phyloP scores from a whole-genome alignment of 1,284 basidiomycete species.

The Irpex lacteus region DNA sequence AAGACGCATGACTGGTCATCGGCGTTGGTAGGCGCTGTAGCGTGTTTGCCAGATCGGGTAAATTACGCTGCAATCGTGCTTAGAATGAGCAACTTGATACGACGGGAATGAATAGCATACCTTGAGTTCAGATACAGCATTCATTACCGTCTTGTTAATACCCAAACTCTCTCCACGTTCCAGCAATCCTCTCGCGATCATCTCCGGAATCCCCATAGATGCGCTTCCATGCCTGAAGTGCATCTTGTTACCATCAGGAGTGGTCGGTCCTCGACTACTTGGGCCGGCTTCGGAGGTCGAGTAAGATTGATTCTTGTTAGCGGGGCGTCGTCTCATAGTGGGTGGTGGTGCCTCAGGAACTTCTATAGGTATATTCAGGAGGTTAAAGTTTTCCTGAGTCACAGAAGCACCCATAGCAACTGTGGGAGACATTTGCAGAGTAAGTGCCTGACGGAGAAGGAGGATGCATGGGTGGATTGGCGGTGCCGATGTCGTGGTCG shows the following conservation, averaged over 20 bases:
- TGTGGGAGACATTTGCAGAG: conserved; percentile 71
- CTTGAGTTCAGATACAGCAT: conserved; percentile 69
- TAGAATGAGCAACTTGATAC: conserved; percentile 4
- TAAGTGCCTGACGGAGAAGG: conserved; percentile 79
- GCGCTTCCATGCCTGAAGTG: conserved; percentile 41
- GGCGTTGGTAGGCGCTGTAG: conserved; percentile 52
- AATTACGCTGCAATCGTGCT: conserved; percentile 57
- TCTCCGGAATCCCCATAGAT: conserved; percentile 58
- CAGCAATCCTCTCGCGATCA: conserved; percentile 66
- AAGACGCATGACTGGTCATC: conserved; percentile 27
- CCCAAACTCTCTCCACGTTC: conserved; percentile 77
- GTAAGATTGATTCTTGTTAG: conserved; percentile 23
- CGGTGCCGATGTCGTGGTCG: conserved; percentile 11
- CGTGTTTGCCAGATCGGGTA: conserved; percentile 75
- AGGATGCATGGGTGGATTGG: conserved; percentile 55
- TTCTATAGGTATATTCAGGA: conserved; percentile 70
- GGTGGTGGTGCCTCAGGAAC: conserved; percentile 50
- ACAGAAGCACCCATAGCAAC: conserved; percentile 73
- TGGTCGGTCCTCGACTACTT: neutral
- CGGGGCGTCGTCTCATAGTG: conserved; percentile 34
- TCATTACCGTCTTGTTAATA: conserved; percentile 78
- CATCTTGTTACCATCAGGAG: conserved; percentile 8
- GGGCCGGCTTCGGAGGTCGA: conserved; percentile 22
- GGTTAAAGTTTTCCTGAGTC: conserved; percentile 76
- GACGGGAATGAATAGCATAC: conserved; percentile 36